phyloP scores from a whole-genome alignment of 2,329 filamentous ascomycete genomes.

The Myriosclerotinia duriaeana region DNA sequence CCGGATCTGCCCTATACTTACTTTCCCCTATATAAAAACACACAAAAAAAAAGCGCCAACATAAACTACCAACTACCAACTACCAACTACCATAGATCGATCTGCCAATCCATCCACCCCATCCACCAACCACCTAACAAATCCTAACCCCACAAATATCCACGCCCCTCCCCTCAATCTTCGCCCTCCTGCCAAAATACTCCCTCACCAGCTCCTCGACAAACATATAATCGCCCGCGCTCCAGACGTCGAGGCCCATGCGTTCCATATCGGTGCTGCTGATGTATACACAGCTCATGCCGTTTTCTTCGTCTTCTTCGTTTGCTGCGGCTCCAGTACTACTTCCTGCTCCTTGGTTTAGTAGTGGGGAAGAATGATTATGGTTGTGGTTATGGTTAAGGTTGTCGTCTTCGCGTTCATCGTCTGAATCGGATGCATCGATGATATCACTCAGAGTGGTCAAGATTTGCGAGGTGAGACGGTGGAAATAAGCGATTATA shows the following conservation, averaged over 20 bases:
- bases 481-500: slow-evolving; percentile 79
- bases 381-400: slow-evolving; percentile 3
- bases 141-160: slow-evolving; percentile 73
- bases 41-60: background rate
- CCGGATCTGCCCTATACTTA: background rate
- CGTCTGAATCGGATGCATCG: slow-evolving; percentile 44
- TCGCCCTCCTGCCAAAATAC: slow-evolving; percentile 65
- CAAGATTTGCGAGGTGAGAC: slow-evolving; percentile 67
- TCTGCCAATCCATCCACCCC: background rate
- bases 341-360: background rate
- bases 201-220: slow-evolving; percentile 59
- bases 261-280: slow-evolving; percentile 63
- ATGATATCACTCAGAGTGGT: slow-evolving; percentile 62
- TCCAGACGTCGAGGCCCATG: slow-evolving; percentile 81
- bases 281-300: slow-evolving; percentile 49
- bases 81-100: background rate
- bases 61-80: background rate
- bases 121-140: slow-evolving; percentile 47
- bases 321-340: slow-evolving; percentile 45
- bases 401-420: slow-evolving; percentile 42
- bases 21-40: background rate
- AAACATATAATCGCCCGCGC: slow-evolving; percentile 66
- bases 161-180: slow-evolving; percentile 66
- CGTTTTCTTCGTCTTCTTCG: slow-evolving; percentile 44
- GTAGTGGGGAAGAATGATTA: background rate